A percentile compares a stretch with the other conserved stretches of the same genome.
Evolutionary conservation across 176 grass and related monocot species (phyloP).

Genomic region (Hsuehochloa calcarea): DNA sequence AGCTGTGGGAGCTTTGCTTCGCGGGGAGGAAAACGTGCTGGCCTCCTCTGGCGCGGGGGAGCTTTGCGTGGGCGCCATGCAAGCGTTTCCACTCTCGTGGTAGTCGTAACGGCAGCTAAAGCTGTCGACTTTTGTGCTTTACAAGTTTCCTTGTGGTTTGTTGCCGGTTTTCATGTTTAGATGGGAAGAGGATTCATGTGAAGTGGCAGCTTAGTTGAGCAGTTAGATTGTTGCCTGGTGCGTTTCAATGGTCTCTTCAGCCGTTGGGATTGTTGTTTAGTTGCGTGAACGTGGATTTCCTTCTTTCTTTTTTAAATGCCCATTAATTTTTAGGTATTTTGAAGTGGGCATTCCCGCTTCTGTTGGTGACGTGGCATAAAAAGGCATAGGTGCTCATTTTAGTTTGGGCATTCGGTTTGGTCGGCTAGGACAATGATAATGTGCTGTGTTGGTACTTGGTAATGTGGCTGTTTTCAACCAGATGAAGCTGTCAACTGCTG

Average conservation of each 20-base stretch:
- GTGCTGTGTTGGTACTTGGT: background rate
- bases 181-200: slow-evolving; percentile 17
- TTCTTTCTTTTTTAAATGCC: background rate
- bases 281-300: too few relatives aligned
- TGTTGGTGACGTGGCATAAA: background rate
- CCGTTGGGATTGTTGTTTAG: background rate
- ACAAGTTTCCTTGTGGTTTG: background rate
- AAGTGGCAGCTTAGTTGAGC: background rate
- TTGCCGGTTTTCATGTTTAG: background rate
- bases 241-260: background rate
- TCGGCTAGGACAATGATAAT: background rate
- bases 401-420: background rate
- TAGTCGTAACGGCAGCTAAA: background rate
- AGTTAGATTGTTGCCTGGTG: background rate
- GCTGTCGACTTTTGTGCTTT: background rate
- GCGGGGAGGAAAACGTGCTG: background rate
- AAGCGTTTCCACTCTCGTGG: background rate
- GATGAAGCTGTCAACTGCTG: background rate
- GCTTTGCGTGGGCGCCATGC: slow-evolving; percentile 31
- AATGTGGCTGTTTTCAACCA: background rate
- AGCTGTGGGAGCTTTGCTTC: background rate
- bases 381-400: background rate
- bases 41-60: background rate
- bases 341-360: background rate
- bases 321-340: background rate